phyloP scores from a whole-genome alignment of 352 stramenopile genomes.

The Globisporangium polare region DNA sequence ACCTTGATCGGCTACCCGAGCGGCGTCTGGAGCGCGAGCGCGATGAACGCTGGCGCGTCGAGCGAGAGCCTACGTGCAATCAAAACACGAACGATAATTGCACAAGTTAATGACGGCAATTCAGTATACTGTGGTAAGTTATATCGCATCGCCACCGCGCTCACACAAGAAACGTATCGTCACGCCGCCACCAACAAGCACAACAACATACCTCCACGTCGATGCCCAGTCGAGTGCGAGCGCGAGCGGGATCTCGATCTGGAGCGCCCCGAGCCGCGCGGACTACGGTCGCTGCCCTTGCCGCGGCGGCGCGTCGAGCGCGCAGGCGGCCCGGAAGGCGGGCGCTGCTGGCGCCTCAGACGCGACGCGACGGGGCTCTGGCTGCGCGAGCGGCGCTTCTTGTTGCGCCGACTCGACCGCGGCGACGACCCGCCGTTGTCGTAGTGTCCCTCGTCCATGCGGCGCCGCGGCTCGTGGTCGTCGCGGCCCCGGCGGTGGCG shows the following conservation, averaged over 20 bases:
- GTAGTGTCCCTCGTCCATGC: constrained; percentile 6
- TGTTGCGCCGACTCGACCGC: constrained; percentile 14
- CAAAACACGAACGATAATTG: background rate
- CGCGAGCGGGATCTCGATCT: background rate
- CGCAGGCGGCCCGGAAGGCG: constrained; percentile 3
- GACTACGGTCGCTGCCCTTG: constrained; percentile 11
- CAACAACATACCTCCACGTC: constrained; percentile 5
- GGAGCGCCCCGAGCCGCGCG: background rate
- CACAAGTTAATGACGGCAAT: background rate
- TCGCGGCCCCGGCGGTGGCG: constrained; percentile 12
- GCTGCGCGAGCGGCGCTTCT: constrained; percentile 28
- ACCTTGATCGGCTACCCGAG: constrained; percentile 15
- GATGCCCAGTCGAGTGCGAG: constrained; percentile 12
- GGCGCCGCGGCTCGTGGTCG: constrained; percentile 14
- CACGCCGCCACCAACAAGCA: background rate
- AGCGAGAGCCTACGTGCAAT: constrained; percentile 12
- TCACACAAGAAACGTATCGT: background rate
- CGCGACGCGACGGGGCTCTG: constrained; percentile 18
- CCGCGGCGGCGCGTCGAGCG: background rate
- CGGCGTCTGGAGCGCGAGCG: constrained; percentile 17
- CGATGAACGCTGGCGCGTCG: constrained; percentile 3
- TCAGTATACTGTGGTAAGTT: background rate
- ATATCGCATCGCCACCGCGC: background rate
- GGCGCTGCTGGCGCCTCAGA: constrained; percentile 4
- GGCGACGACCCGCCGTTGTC: constrained; percentile 13